Evolutionary conservation across 1,284 basidiomycete genomes (phyloP), one percentile per base, ranked within the genome.

Genomic region (Pseudozyma sp.): DNA sequence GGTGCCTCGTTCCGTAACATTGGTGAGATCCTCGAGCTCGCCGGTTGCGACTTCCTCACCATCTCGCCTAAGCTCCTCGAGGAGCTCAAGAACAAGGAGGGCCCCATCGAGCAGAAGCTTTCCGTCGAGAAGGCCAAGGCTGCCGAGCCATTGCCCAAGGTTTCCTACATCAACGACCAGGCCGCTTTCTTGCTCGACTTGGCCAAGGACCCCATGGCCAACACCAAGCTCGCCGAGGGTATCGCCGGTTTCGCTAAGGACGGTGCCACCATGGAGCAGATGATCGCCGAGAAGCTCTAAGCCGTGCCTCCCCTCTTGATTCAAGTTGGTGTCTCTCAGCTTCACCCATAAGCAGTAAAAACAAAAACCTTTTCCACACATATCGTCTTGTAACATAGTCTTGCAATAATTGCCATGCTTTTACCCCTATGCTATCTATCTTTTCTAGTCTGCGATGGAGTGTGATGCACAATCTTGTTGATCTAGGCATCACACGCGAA

Each of bases 1-100:
- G 96, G 96, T 86, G 96, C 96, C 72, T 97, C 94, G 59, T 99
- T 99, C 95, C 77, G 74, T 48, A 81, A 94, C 92, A 87, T 87
- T 64, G 93, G 93, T 82, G 96, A 98, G 88, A 97, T 99, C 88
- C 93, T 91, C 86, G 90, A 93, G 19, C 90, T 99, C 60, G 95
- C 95, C 70, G 96, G 96, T 82, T 93, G 95, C 78, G 96, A 98
- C 88, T 83, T 93, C 90, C 89, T 98, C 76, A 98, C 96, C 84
- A 97, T 98, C 85, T 88, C 95, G 14, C 96, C 96, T 72, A 85
- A 90, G 63, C 90, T 98, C 52, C 92, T 98, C 77, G 93, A 97
- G 86, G 91, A 97, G 88, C 92, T 97, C 86, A 92, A 93, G 88
- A 91, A 91, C 82, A 93, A 92, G 43, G 89, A 88, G 59, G 90